A percentile compares a stretch with the other conserved stretches of the same genome.
These are phyloP conservation scores for Penicillium verhagenii DNA, from an alignment of 495 filamentous ascomycete species.

Conservation along the genomic window DNA sequence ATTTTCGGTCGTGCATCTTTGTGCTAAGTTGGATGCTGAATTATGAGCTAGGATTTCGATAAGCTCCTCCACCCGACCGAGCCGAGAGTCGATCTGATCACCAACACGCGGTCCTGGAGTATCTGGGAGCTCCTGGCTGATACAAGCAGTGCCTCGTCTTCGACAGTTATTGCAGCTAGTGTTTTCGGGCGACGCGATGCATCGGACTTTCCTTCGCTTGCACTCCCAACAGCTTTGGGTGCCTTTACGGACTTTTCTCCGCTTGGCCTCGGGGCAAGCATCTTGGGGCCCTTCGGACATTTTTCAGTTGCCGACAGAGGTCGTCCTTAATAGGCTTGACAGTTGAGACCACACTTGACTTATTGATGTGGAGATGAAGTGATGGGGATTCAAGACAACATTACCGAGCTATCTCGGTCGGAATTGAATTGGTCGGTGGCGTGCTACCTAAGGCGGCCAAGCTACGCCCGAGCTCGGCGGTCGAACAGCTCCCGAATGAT, in stretches of 20 bases:
- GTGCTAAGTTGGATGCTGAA: neutral
- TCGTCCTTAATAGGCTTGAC: neutral
- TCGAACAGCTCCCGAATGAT: neutral
- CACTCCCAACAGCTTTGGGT: constrained; percentile 54
- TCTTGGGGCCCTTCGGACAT: neutral
- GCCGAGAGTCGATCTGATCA: constrained; percentile 19
- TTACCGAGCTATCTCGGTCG: neutral
- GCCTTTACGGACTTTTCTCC: constrained; percentile 45
- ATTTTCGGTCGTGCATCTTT: neutral
- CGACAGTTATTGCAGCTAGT: constrained; percentile 41
- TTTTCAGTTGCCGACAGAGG: neutral
- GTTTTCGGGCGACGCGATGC: constrained; percentile 23
- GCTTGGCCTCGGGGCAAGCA: constrained; percentile 5
- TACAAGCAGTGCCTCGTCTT: constrained; percentile 34
- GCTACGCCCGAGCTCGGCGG: constrained; percentile 4
- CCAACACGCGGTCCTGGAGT: constrained; percentile 2
- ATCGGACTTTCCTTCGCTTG: constrained; percentile 38
- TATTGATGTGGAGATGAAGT: neutral
- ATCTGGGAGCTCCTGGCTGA: constrained; percentile 41
- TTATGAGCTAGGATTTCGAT: constrained; percentile 24
- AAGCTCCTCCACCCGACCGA: constrained; percentile 30
- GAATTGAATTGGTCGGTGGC: neutral
- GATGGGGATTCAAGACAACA: neutral
- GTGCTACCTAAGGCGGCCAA: neutral
- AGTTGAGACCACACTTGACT: neutral